Conservation (phyloP, 2,329 filamentous ascomycete genomes). For the Colletotrichum noveboracense region DNA sequence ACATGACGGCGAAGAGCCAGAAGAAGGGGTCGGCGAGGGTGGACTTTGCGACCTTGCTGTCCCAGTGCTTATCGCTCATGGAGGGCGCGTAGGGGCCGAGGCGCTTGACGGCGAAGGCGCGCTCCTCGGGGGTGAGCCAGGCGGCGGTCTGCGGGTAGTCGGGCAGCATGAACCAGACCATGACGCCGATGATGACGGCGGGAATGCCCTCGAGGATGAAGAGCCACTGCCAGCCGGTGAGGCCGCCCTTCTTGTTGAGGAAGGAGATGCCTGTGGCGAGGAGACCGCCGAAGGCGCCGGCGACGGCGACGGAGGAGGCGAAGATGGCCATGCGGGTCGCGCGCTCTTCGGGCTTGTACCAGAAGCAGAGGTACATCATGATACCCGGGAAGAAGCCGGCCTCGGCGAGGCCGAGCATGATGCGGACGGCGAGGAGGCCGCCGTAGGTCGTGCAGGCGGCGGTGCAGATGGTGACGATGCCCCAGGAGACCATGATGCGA, state of each 20-base stretch:
- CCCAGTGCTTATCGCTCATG: slow-evolving; percentile 40
- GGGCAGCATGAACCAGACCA: slow-evolving; percentile 35
- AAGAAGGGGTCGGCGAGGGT: slow-evolving; percentile 37
- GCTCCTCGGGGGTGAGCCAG: slow-evolving; percentile 37
- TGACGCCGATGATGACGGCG: slow-evolving; percentile 32
- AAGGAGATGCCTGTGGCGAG: slow-evolving; percentile 57
- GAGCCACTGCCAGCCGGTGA: slow-evolving; percentile 67
- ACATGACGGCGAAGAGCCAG: slow-evolving; percentile 36
- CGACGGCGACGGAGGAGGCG: slow-evolving; percentile 61
- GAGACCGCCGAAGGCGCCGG: slow-evolving; percentile 66
- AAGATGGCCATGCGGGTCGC: slow-evolving; percentile 65
- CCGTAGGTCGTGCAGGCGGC: slow-evolving; percentile 52
- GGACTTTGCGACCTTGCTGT: slow-evolving; percentile 32
- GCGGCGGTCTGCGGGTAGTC: slow-evolving; percentile 38
- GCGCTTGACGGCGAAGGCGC: slow-evolving; percentile 37
- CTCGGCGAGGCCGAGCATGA: slow-evolving; percentile 57
- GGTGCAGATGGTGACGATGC: slow-evolving; percentile 53
- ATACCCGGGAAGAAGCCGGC: slow-evolving; percentile 59
- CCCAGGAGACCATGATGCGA: slow-evolving; percentile 51
- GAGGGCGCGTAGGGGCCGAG: slow-evolving; percentile 36
- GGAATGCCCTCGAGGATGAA: slow-evolving; percentile 59
- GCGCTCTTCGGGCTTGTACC: slow-evolving; percentile 65
- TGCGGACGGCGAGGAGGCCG: slow-evolving; percentile 51
- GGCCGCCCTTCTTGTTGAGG: slow-evolving; percentile 48
- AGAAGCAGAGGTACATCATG: slow-evolving; percentile 65